Evolutionary conservation across 129 eudicot species (phyloP), one percentile per base, ranked within the genome.

Genomic region (Chrysanthemum lavandulifolium): DNA sequence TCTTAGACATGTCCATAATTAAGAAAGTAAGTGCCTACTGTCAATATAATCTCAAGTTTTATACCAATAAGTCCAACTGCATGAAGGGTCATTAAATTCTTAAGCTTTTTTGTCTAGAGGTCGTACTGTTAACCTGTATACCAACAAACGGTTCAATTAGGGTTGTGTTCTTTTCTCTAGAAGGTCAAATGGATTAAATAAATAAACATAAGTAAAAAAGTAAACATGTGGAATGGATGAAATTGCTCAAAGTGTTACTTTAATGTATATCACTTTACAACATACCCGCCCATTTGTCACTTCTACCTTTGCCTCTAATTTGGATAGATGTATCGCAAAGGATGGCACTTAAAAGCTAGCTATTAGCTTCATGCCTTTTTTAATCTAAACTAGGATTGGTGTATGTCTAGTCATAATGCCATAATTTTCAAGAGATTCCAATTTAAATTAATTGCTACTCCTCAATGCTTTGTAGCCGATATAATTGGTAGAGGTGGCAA

Each of bases 81-180:
- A 31, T 62, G 43, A 49, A 51, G 40, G 31, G 25, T 40, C 21
- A 21, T 52, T 8, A 53, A 18, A 6, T 40, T 25, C 47, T 51
- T 47, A 40, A 40, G 9, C 47, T 40, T 40, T 40, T 40, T 40
- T 40, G 47, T 8, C 47, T 40, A 40, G 47, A 40, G 47, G 10
- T 40, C 10, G 10, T 40, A 40, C 1, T 40, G 8, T 6, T 5
- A 36, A 40, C 45, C 45, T 40, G 0, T 40, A 0, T 33, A 36
- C 43, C 5, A 36, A 36, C 8, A 6, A 36, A 5, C 43, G 55
- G 16, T 13, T 48, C 10, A 50, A 45, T 47, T 48, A 3, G 14
- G 69, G 53, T 36, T 19, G 43, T 67, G 36, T 29, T 67, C 3
- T 67, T 9, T 29, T 65, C 33, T 65, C 36, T 43, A 65, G 31